Base-by-base conservation (phyloP, 371 early-diverging fungal genomes). In the Circinella umbellata region DNA sequence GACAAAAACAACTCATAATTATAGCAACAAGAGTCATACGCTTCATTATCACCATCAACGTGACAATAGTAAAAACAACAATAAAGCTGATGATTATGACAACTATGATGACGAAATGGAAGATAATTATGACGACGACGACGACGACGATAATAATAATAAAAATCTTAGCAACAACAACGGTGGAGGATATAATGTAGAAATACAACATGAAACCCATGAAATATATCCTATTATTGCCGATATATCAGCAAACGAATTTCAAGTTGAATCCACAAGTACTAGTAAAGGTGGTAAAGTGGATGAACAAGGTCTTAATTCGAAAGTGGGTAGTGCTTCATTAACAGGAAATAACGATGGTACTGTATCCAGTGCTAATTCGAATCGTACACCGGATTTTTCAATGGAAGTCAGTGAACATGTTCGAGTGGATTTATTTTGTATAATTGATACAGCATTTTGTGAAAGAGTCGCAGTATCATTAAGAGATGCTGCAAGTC, bases 391-490 rank as follows among this genome's bases (percentile, higher is more conserved):
- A 39, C 70, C 70, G 20, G 70, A 70, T 49, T 70, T 64, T 37
- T 57, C 46, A 15, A 10, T 70, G 46, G 64, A 70, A 65, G 70
- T 48, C 38, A 70, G 60, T 27, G 27, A 64, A 34, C 48, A 70
- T 9, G 66, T 70, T 20, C 64, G 60, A 20, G 70, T 70, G 14
- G 63, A 70, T 39, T 63, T 70, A 17, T 65, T 64, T 48, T 70
- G 70, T 47, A 49, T 51, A 3, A 65, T 70, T 36, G 70, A 70
- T 27, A 35, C 36, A 14, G 17, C 66, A 0, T 84, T 76, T 63
- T 84, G 84, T 38, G 64, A 47, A 17, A 78, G 79, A 70, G 77
- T 84, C 4, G 74, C 73, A 17, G 69, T 66, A 36, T 74, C 77
- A 13, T 70, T 84, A 5, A 69, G 64, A 13, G 73, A 76, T 13